Evolutionary conservation across 768 basidiomycete species (phyloP), one percentile per base, ranked within the genome.

Genomic region (Termitomyces sp.): DNA sequence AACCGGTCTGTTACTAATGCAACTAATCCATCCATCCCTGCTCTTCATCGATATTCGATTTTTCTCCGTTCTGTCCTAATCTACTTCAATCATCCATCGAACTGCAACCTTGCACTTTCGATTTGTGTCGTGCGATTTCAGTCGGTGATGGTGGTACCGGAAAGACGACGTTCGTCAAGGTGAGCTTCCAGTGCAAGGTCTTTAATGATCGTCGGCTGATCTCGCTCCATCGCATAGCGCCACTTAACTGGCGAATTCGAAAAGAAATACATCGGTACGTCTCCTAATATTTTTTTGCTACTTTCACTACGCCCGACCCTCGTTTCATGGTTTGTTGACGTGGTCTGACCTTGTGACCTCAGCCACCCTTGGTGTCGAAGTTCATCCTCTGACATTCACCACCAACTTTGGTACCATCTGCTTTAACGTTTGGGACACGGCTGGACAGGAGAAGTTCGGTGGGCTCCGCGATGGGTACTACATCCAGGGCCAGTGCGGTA

Each of bases 401-500:
- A 99, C 97, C 81, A 98, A 98, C 85, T 98, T 90, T 68, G 97
- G 97, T 66, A 96, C 89, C 41, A 94, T 99, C 79, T 91, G 91
- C 79, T 99, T 99, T 86, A 98, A 98, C 72, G 96, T 98, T 54
- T 99, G 97, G 97, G 97, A 99, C 74, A 99, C 97, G 33, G 97
- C 97, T 55, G 97, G 97, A 45, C 97, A 99, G 80, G 97, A 99
- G 78, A 99, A 98, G 79, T 99, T 99, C 65, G 97, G 96, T 78
- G 95, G 94, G 70, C 90, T 98, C 61, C 91, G 94, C 62, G 94
- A 97, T 75, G 94, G 95, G 47, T 94, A 93, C 75, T 93, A 93
- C 76, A 93, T 94, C 71, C 92, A 95, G 76, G 94, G 94, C 67
- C 97, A 99, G 75, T 98, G 94, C 70, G 97, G 97, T 67, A 98